Evolutionary conservation across 352 stramenopile genomes (phyloP).

Genomic region (Phytophthora citrophthora): DNA sequence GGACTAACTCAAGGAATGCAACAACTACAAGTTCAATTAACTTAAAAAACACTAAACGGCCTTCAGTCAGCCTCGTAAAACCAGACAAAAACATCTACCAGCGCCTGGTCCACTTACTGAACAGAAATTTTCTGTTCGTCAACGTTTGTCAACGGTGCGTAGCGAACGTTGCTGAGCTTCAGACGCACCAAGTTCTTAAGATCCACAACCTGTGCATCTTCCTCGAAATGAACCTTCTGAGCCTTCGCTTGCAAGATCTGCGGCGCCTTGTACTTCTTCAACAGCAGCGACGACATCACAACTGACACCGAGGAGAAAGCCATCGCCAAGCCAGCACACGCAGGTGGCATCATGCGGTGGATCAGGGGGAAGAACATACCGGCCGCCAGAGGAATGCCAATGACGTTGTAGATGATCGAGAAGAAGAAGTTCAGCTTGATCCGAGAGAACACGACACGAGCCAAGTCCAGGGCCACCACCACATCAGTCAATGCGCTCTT

Average conservation of each 20-base stretch:
- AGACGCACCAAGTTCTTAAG: conserved; percentile 78
- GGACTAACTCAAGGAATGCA: conserved; percentile 17
- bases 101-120: conserved; percentile 16
- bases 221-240: conserved; percentile 53
- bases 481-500: conserved; percentile 86
- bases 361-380: conserved; percentile 87
- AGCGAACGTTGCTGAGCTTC: conserved; percentile 64
- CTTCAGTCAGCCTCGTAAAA: conserved; percentile 24
- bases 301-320: conserved; percentile 90
- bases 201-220: conserved; percentile 75
- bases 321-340: conserved; percentile 87
- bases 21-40: conserved; percentile 5
- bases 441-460: conserved; percentile 79
- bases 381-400: conserved; percentile 85
- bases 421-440: conserved; percentile 91
- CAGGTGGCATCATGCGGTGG: conserved; percentile 84
- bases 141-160: conserved; percentile 72
- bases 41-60: conserved; percentile 15
- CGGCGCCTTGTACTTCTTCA: conserved; percentile 80
- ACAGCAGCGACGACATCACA: conserved; percentile 81
- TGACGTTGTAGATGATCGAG: conserved; percentile 87
- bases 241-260: conserved; percentile 45
- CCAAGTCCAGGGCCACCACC: conserved; percentile 84
- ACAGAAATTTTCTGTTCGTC: conserved; percentile 37
- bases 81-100: conserved; percentile 19